These are phyloP conservation scores for Aureobasidium sp. DNA, from an alignment of 2,329 filamentous ascomycete species.

Conservation along the genomic window DNA sequence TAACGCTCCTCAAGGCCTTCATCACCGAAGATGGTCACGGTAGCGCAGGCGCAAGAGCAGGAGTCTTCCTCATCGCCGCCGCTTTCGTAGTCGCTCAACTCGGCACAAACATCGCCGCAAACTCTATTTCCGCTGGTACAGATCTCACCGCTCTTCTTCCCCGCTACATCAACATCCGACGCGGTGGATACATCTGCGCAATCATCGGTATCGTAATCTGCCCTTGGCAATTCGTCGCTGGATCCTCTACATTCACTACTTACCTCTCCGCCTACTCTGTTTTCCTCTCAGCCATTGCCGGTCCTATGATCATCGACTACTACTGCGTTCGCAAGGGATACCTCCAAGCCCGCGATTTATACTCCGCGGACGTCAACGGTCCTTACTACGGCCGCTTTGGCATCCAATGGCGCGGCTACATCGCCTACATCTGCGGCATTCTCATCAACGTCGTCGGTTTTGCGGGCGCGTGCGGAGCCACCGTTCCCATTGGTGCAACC, in stretches of 20 bases:
- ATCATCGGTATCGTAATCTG: constrained; percentile 85
- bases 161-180: constrained; percentile 71
- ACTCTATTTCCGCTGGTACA: constrained; percentile 58
- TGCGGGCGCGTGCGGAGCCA: constrained; percentile 77
- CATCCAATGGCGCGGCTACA: constrained; percentile 86
- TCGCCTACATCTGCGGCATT: constrained; percentile 84
- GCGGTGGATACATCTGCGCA: constrained; percentile 89
- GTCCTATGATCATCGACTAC: constrained; percentile 92
- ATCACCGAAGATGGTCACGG: constrained; percentile 41
- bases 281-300: constrained; percentile 91
- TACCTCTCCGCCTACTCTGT: constrained; percentile 94
- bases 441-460: constrained; percentile 94
- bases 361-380: constrained; percentile 71
- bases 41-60: constrained; percentile 41
- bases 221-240: constrained; percentile 81
- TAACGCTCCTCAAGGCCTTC: constrained; percentile 42
- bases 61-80: constrained; percentile 47
- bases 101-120: constrained; percentile 58
- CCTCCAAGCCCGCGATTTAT: constrained; percentile 80
- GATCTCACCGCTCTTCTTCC: constrained; percentile 57
- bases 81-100: constrained; percentile 51
- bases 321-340: constrained; percentile 88
- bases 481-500: constrained; percentile 79
- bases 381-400: constrained; percentile 82
- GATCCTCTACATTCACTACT: constrained; percentile 84